A percentile compares a stretch with the other conserved stretches of the same genome.
These are phyloP conservation scores for Metarhizium album DNA, from an alignment of 2,329 filamentous ascomycete species.

Conservation along the genomic window DNA sequence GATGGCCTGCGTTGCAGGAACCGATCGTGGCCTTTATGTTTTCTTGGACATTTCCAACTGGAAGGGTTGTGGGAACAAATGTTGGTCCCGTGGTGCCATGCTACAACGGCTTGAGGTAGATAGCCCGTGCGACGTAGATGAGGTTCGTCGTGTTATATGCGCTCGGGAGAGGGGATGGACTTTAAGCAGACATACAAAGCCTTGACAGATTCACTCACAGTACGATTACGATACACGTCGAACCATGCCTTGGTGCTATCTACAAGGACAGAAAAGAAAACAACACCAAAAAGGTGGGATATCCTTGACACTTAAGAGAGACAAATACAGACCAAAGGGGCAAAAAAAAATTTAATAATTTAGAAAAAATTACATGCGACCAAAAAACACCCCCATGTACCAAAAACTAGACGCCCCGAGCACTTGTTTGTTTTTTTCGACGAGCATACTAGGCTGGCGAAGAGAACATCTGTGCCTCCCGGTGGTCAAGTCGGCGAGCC, in stretches of 20 bases:
- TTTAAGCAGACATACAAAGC: not conserved
- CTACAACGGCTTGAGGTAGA: not conserved
- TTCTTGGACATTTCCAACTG: no score
- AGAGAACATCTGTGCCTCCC: not conserved
- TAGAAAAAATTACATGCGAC: slow-evolving; percentile 15
- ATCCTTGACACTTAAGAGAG: slow-evolving; percentile 8
- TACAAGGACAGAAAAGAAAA: slow-evolving; percentile 7
- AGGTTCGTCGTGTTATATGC: not conserved
- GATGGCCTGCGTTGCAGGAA: no score
- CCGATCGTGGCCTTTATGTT: no score
- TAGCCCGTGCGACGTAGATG: not conserved
- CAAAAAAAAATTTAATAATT: slow-evolving; percentile 7
- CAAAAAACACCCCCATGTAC: slow-evolving; percentile 1
- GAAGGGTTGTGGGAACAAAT: not conserved
- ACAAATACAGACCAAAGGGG: not conserved
- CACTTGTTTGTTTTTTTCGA: not conserved
- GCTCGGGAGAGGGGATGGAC: not conserved
- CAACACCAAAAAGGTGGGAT: slow-evolving; percentile 5
- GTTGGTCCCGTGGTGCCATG: not conserved
- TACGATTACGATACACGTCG: not conserved
- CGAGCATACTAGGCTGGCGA: not conserved
- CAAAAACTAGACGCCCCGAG: not conserved
- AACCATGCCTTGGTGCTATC: slow-evolving; percentile 5
- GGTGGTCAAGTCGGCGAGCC: not conserved
- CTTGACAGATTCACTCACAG: not conserved